phyloP scores from a whole-genome alignment of 495 filamentous ascomycete species.

The Elaphomyces granulatus region DNA sequence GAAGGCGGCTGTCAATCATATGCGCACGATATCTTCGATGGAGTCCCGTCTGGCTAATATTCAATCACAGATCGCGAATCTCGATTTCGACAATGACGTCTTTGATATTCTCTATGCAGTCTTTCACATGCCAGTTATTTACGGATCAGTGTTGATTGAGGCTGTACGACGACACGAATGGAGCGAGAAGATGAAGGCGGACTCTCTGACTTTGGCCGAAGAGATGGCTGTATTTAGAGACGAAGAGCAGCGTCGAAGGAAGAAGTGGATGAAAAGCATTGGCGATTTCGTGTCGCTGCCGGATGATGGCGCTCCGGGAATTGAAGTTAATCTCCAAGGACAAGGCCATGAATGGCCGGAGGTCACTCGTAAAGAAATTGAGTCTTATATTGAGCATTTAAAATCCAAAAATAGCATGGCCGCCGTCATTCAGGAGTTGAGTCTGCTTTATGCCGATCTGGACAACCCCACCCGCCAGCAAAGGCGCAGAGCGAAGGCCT shows the following conservation, averaged over 20 bases:
- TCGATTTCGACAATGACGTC: constrained; percentile 54
- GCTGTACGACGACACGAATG: constrained; percentile 77
- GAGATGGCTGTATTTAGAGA: constrained; percentile 83
- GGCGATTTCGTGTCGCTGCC: constrained; percentile 42
- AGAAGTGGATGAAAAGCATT: constrained; percentile 78
- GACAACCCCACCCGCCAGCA: constrained; percentile 59
- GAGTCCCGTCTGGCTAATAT: constrained; percentile 57
- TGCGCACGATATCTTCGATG: constrained; percentile 66
- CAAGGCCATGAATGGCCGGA: constrained; percentile 68
- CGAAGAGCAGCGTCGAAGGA: constrained; percentile 75
- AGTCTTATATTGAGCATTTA: constrained; percentile 39
- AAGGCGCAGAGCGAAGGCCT: constrained; percentile 68
- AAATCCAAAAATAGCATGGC: constrained; percentile 27
- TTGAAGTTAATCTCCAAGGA: constrained; percentile 75
- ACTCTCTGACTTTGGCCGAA: constrained; percentile 73
- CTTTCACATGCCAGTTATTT: constrained; percentile 68
- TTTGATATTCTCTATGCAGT: constrained; percentile 66
- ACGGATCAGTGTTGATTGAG: constrained; percentile 78
- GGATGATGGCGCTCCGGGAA: constrained; percentile 51
- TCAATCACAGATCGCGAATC: constrained; percentile 49
- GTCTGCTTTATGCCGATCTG: constrained; percentile 47
- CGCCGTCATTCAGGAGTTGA: constrained; percentile 41
- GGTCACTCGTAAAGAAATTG: constrained; percentile 40
- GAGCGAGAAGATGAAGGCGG: constrained; percentile 71
- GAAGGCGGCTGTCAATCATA: constrained; percentile 46